These are phyloP conservation scores for Termitomyces sp. DNA, from an alignment of 768 basidiomycete species.

Conservation along the genomic window DNA sequence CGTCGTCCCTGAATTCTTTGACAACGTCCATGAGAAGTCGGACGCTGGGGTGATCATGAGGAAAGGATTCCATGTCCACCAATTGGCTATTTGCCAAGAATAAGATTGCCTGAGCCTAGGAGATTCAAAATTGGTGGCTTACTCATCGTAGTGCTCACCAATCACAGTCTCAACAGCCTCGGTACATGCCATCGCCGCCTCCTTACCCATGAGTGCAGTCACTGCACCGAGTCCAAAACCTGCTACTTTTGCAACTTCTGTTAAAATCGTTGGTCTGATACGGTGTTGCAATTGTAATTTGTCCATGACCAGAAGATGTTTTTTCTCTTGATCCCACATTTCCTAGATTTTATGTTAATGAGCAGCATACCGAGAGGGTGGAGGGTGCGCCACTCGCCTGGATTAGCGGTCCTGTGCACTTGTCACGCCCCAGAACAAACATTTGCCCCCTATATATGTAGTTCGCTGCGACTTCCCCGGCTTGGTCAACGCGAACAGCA, in stretches of 20 bases:
- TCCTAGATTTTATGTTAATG: constrained; percentile 43
- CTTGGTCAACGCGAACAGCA: constrained; percentile 89
- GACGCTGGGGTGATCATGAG: constrained; percentile 71
- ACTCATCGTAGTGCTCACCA: constrained; percentile 98
- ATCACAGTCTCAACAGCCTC: constrained; percentile 98
- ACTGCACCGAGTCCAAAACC: constrained; percentile 83
- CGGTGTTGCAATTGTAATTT: constrained; percentile 78
- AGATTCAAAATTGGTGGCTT: constrained; percentile 25
- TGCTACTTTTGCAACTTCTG: constrained; percentile 79
- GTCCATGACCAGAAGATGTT: constrained; percentile 84
- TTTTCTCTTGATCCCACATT: constrained; percentile 97
- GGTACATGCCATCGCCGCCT: constrained; percentile 97
- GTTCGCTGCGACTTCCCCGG: constrained; percentile 93
- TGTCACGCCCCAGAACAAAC: constrained; percentile 61
- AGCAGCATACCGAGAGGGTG: background rate
- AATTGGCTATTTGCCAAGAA: constrained; percentile 61
- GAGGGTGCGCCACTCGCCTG: constrained; percentile 44
- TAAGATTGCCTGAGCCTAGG: background rate
- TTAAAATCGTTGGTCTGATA: constrained; percentile 77
- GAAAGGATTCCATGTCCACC: constrained; percentile 58
- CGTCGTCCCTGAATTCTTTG: constrained; percentile 87
- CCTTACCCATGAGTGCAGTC: constrained; percentile 84
- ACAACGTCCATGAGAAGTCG: constrained; percentile 68
- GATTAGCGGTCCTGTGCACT: constrained; percentile 54
- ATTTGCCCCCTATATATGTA: constrained; percentile 92